phyloP scores from a whole-genome alignment of 1,139 yeast genomes.

The Geotrichum phurueaensis region DNA sequence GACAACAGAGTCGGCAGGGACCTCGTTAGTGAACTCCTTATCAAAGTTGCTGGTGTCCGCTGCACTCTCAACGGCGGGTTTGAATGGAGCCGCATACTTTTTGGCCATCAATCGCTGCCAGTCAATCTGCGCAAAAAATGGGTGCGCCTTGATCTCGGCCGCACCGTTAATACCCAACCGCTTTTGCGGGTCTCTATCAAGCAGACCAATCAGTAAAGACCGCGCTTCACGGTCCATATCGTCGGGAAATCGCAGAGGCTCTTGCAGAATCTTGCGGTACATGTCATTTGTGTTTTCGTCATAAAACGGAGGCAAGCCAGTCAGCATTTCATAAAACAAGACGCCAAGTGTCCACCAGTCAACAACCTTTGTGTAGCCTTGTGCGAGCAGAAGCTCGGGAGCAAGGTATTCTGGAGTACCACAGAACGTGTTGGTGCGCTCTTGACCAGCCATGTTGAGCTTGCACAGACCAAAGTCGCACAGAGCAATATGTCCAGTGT shows the following conservation, averaged over 20 bases:
- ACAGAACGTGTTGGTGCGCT: slow-evolving; percentile 88
- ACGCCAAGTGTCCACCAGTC: slow-evolving; percentile 99
- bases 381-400: slow-evolving; percentile 83
- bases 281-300: slow-evolving; percentile 87
- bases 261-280: slow-evolving; percentile 89
- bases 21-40: slow-evolving; percentile 84
- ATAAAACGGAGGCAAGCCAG: slow-evolving; percentile 93
- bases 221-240: slow-evolving; percentile 85
- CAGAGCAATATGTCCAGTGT: slow-evolving; percentile 93
- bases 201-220: slow-evolving; percentile 65
- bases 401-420: slow-evolving; percentile 97
- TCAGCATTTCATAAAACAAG: slow-evolving; percentile 89
- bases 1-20: slow-evolving; percentile 93
- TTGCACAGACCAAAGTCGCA: slow-evolving; percentile 97
- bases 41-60: slow-evolving; percentile 91
- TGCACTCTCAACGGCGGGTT: slow-evolving; percentile 83
- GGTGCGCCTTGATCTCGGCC: slow-evolving; percentile 73
- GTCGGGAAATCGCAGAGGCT: slow-evolving; percentile 81
- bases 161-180: slow-evolving; percentile 80
- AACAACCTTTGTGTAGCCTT: slow-evolving; percentile 90
- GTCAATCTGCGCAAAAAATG: slow-evolving; percentile 84
- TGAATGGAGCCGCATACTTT: slow-evolving; percentile 91
- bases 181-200: slow-evolving; percentile 78
- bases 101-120: slow-evolving; percentile 82
- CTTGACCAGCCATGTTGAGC: slow-evolving; percentile 82